phyloP scores from a whole-genome alignment of 257 asterid genomes.

The Gynochthodes officinalis region DNA sequence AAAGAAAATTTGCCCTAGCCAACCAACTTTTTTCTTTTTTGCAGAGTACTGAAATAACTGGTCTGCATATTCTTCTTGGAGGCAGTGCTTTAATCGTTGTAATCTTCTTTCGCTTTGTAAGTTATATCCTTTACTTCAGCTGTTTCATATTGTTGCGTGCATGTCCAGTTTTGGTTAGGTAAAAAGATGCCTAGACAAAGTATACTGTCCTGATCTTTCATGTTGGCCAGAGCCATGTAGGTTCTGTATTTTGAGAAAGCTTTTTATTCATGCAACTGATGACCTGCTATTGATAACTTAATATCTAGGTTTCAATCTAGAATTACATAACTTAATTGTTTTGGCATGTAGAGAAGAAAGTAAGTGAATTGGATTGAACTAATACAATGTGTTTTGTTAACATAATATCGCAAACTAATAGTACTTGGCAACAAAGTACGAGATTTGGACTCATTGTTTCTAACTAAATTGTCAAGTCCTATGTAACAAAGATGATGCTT shows the following conservation, averaged over 20 bases:
- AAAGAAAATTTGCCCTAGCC: conserved; percentile 9
- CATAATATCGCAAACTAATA: neutral
- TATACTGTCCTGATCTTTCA: neutral
- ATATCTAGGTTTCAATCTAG: neutral
- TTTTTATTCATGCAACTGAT: too few relatives aligned
- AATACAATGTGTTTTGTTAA: neutral
- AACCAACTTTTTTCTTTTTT: conserved; percentile 16
- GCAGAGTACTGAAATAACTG: conserved; percentile 84
- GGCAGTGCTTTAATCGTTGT: conserved; percentile 90
- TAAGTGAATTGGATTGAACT: neutral
- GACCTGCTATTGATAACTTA: too few relatives aligned
- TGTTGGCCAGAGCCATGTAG: neutral
- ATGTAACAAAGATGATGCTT: too few relatives aligned
- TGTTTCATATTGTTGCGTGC: neutral
- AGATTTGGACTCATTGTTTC: neutral
- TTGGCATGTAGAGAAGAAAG: neutral
- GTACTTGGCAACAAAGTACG: neutral
- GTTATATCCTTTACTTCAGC: conserved; percentile 32
- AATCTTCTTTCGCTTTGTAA: conserved; percentile 88
- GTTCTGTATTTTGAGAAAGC: neutral
- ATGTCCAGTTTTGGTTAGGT: neutral
- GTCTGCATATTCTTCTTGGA: conserved; percentile 91
- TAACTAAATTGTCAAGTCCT: neutral
- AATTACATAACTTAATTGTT: neutral
- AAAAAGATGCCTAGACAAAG: neutral